Evolutionary conservation across 768 basidiomycete genomes (phyloP).

Genomic region (Tephrocybe sp.): DNA sequence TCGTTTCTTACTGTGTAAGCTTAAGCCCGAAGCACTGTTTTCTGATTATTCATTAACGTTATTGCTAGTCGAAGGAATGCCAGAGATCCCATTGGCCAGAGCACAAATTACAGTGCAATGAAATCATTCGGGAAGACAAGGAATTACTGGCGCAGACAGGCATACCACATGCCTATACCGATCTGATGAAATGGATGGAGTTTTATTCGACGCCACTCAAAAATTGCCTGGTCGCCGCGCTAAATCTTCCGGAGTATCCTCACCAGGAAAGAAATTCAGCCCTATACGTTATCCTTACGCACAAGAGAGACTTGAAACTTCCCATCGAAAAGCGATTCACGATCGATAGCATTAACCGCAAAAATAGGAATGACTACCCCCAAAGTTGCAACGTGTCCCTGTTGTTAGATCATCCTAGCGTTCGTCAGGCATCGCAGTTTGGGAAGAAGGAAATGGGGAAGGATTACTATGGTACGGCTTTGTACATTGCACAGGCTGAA

Average conservation of each 20-base stretch:
- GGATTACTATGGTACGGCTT: slow-evolving; percentile 1
- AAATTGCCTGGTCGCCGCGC: background rate
- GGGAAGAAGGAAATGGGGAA: background rate
- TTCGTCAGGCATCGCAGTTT: background rate
- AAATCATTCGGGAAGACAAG: background rate
- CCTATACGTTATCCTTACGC: background rate
- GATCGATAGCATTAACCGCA: background rate
- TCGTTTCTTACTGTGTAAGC: background rate
- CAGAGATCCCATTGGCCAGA: slow-evolving; percentile 4
- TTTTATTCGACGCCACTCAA: background rate
- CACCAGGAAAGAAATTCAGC: background rate
- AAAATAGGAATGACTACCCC: background rate
- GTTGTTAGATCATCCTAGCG: background rate
- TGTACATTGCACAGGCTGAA: background rate
- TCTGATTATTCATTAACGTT: no score
- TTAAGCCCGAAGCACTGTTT: background rate
- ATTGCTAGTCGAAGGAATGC: slow-evolving; percentile 8
- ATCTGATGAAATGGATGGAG: background rate
- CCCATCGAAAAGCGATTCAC: background rate
- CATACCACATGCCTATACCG: background rate
- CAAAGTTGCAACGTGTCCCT: background rate
- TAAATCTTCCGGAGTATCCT: background rate
- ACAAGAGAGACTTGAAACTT: background rate
- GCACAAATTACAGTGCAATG: background rate
- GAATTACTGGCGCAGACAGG: background rate